Evolutionary conservation across 2,329 filamentous ascomycete genomes (phyloP).

Genomic region (Clarireedia sp.): DNA sequence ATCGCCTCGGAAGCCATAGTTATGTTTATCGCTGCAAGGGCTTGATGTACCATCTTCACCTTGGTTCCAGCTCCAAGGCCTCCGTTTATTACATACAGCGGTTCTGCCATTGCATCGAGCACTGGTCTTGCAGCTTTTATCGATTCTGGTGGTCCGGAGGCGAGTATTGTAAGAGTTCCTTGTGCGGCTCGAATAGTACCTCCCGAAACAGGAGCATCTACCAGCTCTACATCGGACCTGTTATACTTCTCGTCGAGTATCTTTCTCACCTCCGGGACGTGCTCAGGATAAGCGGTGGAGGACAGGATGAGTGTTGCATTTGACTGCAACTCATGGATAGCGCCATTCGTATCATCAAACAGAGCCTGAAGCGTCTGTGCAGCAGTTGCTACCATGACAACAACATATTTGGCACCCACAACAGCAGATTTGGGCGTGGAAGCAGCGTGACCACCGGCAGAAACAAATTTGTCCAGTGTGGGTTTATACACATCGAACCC

Average conservation of each 20-base stretch:
- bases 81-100: slow-evolving; percentile 51
- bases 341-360: slow-evolving; percentile 50
- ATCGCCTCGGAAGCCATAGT: slow-evolving; percentile 51
- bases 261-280: slow-evolving; percentile 51
- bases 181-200: slow-evolving; percentile 60
- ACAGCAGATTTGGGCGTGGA: slow-evolving; percentile 55
- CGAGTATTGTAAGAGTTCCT: slow-evolving; percentile 70
- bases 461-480: slow-evolving; percentile 56
- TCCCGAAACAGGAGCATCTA: slow-evolving; percentile 68
- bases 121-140: slow-evolving; percentile 16
- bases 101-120: slow-evolving; percentile 37
- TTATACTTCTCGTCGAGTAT: slow-evolving; percentile 46
- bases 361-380: slow-evolving; percentile 60
- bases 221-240: slow-evolving; percentile 56
- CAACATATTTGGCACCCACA: slow-evolving; percentile 48
- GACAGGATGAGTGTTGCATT: slow-evolving; percentile 55
- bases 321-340: slow-evolving; percentile 40
- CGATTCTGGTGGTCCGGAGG: slow-evolving; percentile 44
- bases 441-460: slow-evolving; percentile 51
- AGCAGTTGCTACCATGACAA: slow-evolving; percentile 71
- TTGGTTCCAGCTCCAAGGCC: slow-evolving; percentile 53
- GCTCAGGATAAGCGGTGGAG: slow-evolving; percentile 62
- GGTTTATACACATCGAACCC: slow-evolving; percentile 65
- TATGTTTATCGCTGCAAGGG: slow-evolving; percentile 53
- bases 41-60: slow-evolving; percentile 44